Conservation (phyloP, 352 stramenopile genomes). For the Phytopythium sindhum region DNA sequence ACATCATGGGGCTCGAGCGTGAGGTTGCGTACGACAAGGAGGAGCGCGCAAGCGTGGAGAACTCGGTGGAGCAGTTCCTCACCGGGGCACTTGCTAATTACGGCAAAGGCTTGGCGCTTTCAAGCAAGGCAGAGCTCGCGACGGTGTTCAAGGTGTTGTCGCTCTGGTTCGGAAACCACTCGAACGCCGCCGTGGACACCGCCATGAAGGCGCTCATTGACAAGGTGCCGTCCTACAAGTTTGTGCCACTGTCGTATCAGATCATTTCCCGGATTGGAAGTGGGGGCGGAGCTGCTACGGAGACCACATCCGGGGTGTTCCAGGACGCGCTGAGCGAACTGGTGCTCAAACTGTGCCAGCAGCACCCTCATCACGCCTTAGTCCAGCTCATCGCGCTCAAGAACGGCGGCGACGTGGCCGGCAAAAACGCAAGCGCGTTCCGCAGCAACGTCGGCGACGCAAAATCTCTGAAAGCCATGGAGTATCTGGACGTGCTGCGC, state of each 20-base stretch:
- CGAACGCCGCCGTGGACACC: slow-evolving; percentile 66
- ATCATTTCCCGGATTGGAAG: slow-evolving; percentile 94
- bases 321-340: slow-evolving; percentile 85
- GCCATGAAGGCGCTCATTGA: slow-evolving; percentile 81
- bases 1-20: slow-evolving; percentile 73
- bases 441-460: slow-evolving; percentile 76
- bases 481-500: slow-evolving; percentile 58
- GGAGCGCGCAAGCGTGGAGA: slow-evolving; percentile 83
- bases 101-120: slow-evolving; percentile 53
- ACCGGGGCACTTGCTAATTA: slow-evolving; percentile 87
- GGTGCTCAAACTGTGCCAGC: slow-evolving; percentile 89
- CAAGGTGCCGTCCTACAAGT: slow-evolving; percentile 93
- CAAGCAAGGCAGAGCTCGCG: slow-evolving; percentile 73
- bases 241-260: slow-evolving; percentile 97
- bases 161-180: slow-evolving; percentile 93
- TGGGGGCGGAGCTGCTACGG: slow-evolving; percentile 5
- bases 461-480: slow-evolving; percentile 62
- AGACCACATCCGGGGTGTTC: slow-evolving; percentile 23
- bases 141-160: slow-evolving; percentile 92
- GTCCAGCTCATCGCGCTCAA: slow-evolving; percentile 94
- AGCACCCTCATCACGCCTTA: slow-evolving; percentile 97
- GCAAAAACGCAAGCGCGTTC: slow-evolving; percentile 73
- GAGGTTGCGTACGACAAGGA: slow-evolving; percentile 88
- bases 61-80: slow-evolving; percentile 86
- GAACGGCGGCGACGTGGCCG: slow-evolving; percentile 90